These are phyloP conservation scores for Salvia miltiorrhiza DNA, from an alignment of 257 asterid genomes.

Conservation along the genomic window DNA sequence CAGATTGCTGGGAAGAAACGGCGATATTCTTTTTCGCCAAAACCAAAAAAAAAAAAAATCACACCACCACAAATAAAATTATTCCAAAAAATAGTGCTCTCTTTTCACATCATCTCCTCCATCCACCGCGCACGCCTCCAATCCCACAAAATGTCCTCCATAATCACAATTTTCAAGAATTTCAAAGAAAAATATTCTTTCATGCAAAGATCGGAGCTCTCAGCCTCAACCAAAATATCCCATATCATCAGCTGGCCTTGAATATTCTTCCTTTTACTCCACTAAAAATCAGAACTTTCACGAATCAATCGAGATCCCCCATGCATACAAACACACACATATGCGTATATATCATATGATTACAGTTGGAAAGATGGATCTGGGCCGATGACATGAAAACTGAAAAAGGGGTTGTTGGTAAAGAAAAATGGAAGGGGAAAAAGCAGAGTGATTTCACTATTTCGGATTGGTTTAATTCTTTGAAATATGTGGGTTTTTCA, in stretches of 20 bases:
- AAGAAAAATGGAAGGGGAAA: constrained; percentile 14
- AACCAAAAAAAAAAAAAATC: too few relatives aligned
- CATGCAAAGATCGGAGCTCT: constrained; percentile 32
- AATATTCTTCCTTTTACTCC: neutral
- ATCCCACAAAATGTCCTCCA: constrained; percentile 39
- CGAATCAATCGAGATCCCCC: neutral
- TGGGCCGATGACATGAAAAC: constrained; percentile 20
- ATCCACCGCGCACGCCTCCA: constrained; percentile 42
- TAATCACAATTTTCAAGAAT: constrained; percentile 13
- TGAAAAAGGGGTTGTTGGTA: constrained; percentile 23
- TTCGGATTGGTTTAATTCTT: too few relatives aligned
- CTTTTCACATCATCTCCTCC: constrained; percentile 1
- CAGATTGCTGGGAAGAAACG: too few relatives aligned
- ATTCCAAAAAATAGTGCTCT: neutral
- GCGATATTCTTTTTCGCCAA: too few relatives aligned
- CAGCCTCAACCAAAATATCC: constrained; percentile 9
- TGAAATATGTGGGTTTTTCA: too few relatives aligned
- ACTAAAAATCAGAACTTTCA: neutral
- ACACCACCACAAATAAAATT: neutral
- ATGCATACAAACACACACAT: too few relatives aligned
- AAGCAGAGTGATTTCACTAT: neutral
- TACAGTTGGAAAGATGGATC: constrained; percentile 19
- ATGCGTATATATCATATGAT: too few relatives aligned
- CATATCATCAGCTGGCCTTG: constrained; percentile 10
- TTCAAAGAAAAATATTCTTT: neutral